A percentile compares a stretch with the other conserved stretches of the same genome.
phyloP scores from a whole-genome alignment of 306 rosid species.

The Oemleria cerasiformis region DNA sequence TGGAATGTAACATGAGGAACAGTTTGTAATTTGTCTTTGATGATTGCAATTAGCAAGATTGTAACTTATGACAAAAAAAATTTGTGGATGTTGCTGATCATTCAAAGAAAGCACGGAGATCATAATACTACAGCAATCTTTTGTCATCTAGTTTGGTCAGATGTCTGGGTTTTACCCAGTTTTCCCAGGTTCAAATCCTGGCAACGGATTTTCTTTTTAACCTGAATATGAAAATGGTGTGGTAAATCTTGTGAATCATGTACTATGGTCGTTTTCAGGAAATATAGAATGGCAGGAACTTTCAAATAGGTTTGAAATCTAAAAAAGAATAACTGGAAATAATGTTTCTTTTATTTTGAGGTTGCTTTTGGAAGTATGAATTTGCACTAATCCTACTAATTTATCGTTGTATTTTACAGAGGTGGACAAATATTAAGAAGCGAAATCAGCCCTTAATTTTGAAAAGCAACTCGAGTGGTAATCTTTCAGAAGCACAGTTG shows the following conservation, averaged over 20 bases:
- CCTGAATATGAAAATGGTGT: not conserved
- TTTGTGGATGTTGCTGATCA: not conserved
- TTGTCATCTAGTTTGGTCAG: slow-evolving; percentile 62
- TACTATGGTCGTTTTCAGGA: not conserved
- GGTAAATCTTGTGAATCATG: not conserved
- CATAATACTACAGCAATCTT: slow-evolving; percentile 17
- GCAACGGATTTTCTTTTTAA: slow-evolving; percentile 34
- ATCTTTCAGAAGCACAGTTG: slow-evolving; percentile 64
- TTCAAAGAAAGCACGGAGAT: not conserved
- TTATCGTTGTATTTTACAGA: slow-evolving; percentile 47
- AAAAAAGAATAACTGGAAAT: too few relatives aligned
- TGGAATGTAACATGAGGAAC: not conserved
- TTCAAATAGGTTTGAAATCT: too few relatives aligned
- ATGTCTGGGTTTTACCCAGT: slow-evolving; percentile 59
- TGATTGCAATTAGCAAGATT: not conserved
- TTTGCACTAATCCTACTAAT: slow-evolving; percentile 24
- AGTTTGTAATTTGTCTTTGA: not conserved
- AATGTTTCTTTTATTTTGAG: not conserved
- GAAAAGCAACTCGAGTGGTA: slow-evolving; percentile 38
- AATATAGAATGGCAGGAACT: too few relatives aligned
- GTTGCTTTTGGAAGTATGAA: slow-evolving; percentile 3
- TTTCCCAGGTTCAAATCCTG: slow-evolving; percentile 67
- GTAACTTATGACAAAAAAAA: not conserved
- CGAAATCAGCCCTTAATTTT: slow-evolving; percentile 38
- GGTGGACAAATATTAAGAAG: slow-evolving; percentile 78